Percentiles rank a stretch among this genome's conserved stretches.
phyloP scores from a whole-genome alignment of 164 flowering plant genomes.

The Vitis riparia region DNA sequence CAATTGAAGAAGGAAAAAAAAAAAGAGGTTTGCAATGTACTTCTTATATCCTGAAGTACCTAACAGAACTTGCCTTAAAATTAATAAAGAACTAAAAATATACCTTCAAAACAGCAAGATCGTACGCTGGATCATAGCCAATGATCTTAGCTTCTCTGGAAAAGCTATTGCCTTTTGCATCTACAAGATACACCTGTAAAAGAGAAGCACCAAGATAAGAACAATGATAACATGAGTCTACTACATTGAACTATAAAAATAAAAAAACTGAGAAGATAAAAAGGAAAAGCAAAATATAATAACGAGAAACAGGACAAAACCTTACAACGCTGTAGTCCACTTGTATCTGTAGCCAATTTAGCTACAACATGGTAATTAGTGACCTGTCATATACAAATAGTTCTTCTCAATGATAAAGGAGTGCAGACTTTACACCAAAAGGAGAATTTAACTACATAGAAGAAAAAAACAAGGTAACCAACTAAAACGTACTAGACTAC shows the following conservation, averaged over 20 bases:
- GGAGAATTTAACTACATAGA: too few relatives aligned
- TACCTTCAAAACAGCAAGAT: conserved; percentile 90
- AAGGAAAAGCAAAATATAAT: neutral
- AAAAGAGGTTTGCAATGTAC: too few relatives aligned
- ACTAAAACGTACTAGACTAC: too few relatives aligned
- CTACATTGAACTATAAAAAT: neutral
- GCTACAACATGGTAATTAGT: conserved; percentile 91
- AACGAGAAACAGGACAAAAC: conserved; percentile 30
- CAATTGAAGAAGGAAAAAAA: too few relatives aligned
- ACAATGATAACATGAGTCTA: neutral
- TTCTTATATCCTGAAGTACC: too few relatives aligned
- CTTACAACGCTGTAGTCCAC: conserved; percentile 84
- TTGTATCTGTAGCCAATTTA: conserved; percentile 71
- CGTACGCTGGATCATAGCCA: conserved; percentile 79
- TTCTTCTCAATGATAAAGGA: neutral
- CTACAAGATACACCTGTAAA: conserved; percentile 59
- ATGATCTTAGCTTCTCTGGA: conserved; percentile 63
- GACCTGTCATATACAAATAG: conserved; percentile 43
- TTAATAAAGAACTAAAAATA: neutral
- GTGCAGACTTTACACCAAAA: neutral
- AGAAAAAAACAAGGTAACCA: too few relatives aligned
- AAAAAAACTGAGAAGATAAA: neutral
- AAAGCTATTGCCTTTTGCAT: conserved; percentile 57
- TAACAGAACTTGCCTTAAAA: neutral
- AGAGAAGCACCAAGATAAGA: neutral